phyloP scores from a whole-genome alignment of 345 rosid genomes.

The Sisymbrium altissimum region DNA sequence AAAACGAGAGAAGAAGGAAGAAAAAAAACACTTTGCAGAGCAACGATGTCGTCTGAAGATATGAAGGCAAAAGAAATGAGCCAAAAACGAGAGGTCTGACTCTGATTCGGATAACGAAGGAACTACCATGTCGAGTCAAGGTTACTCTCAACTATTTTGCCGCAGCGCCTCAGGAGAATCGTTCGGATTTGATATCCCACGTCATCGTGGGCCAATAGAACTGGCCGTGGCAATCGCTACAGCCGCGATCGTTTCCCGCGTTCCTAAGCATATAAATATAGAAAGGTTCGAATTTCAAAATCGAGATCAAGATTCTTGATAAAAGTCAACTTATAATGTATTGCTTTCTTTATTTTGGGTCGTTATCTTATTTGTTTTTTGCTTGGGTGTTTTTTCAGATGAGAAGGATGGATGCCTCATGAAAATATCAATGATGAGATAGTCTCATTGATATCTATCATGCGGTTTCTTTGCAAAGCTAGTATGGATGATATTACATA shows the following conservation, averaged over 20 bases:
- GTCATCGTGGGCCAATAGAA: background rate
- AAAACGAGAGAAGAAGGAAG: background rate
- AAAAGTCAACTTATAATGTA: too few species aligned
- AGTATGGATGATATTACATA: background rate
- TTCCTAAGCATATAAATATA: background rate
- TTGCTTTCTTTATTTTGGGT: background rate
- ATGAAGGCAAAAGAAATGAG: background rate
- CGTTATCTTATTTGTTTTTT: background rate
- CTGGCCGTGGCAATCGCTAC: background rate
- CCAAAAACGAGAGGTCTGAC: background rate
- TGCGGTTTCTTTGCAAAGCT: background rate
- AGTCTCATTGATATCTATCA: slow-evolving; percentile 6
- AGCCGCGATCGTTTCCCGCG: background rate
- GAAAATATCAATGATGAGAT: background rate
- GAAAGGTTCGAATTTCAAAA: background rate
- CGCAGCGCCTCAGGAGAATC: background rate
- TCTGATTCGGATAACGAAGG: slow-evolving; percentile 1
- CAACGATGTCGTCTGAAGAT: background rate
- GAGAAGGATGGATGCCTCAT: background rate
- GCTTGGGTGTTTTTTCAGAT: background rate
- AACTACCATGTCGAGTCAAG: background rate
- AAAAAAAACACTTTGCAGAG: background rate
- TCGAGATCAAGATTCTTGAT: background rate
- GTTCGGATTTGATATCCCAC: background rate
- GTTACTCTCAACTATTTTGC: background rate